Evolutionary conservation across 2,329 filamentous ascomycete genomes (phyloP).

Genomic region (Penicillium sp.): DNA sequence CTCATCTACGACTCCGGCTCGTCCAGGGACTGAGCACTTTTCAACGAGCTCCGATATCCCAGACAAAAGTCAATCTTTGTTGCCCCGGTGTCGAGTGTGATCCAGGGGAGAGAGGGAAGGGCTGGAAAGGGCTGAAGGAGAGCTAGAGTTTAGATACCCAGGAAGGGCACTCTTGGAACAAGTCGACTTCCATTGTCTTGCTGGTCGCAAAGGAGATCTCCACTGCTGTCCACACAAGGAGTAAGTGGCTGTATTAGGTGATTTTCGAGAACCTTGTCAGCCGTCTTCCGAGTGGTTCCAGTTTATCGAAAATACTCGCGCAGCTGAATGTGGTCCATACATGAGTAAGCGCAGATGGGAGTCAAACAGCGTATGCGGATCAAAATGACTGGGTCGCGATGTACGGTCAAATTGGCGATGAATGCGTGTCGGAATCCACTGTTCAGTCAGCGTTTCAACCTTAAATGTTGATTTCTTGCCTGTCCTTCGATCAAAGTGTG

Average conservation of each 20-base stretch:
- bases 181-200: conserved; percentile 2
- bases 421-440: background rate
- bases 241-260: conserved; percentile 11
- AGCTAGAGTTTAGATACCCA: background rate
- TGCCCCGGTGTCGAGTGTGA: too few relatives aligned
- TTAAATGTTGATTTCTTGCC: too few relatives aligned
- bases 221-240: conserved; percentile 4
- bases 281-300: conserved; percentile 8
- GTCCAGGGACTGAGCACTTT: too few relatives aligned
- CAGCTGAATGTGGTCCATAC: background rate
- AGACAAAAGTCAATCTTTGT: too few relatives aligned
- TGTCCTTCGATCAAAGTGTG: too few relatives aligned
- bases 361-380: conserved; percentile 3
- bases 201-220: conserved; percentile 8
- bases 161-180: background rate
- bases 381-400: conserved; percentile 26
- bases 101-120: too few relatives aligned
- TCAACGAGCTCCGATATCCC: too few relatives aligned
- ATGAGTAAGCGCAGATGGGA: background rate
- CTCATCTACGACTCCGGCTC: too few relatives aligned
- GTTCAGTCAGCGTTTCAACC: background rate
- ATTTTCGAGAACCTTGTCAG: conserved; percentile 12
- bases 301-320: conserved; percentile 14
- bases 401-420: conserved; percentile 14
- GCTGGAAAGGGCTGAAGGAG: background rate